phyloP scores from a whole-genome alignment of 1,284 basidiomycete species.

The Sanghuangporus sanghuang region DNA sequence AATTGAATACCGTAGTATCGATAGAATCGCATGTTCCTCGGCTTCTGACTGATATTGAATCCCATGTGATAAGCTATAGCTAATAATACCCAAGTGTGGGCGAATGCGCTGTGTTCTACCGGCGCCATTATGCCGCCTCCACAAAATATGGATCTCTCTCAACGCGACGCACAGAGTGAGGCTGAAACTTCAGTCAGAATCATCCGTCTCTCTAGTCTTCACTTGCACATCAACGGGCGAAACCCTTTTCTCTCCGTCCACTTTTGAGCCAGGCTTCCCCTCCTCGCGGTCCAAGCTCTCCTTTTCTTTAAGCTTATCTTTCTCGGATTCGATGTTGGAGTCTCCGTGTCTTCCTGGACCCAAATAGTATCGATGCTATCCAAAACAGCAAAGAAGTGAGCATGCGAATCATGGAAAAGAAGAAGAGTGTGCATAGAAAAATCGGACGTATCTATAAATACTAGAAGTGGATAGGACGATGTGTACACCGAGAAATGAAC shows the following conservation, averaged over 20 bases:
- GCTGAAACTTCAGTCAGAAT: neutral
- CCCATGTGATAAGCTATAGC: too few species aligned
- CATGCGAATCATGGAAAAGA: neutral
- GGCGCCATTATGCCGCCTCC: too few species aligned
- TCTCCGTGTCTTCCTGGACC: constrained; percentile 6
- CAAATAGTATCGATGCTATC: constrained; percentile 17
- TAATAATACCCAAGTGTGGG: too few species aligned
- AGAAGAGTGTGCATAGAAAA: too few species aligned
- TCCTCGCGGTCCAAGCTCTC: neutral
- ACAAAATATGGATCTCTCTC: too few species aligned
- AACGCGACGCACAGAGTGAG: too few species aligned
- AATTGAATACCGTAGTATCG: too few species aligned
- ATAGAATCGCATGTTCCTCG: too few species aligned
- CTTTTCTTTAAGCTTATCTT: neutral
- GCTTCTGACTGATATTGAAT: too few species aligned
- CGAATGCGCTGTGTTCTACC: too few species aligned
- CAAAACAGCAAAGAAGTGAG: neutral
- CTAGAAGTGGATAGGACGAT: neutral
- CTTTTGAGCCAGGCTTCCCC: neutral
- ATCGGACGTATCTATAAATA: neutral
- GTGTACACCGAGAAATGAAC: neutral
- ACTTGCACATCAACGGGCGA: neutral
- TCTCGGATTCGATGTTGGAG: neutral
- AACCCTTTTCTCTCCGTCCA: neutral
- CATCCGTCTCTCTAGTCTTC: neutral